Base-by-base conservation (phyloP, 2,329 filamentous ascomycete species). In the Leptodontidium sp. region DNA sequence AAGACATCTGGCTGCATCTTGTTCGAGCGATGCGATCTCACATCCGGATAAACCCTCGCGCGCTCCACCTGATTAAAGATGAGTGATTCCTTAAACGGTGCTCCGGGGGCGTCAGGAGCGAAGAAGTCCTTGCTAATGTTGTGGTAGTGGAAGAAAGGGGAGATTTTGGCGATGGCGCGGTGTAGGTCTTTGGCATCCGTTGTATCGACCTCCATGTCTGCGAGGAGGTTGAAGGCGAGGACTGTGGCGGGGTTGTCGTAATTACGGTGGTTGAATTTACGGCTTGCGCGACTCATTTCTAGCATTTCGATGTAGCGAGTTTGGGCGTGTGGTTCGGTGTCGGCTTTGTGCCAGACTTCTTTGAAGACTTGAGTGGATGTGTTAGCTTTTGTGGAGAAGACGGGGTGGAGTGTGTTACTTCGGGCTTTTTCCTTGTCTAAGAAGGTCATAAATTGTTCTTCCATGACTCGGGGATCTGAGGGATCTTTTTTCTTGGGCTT, bases 21-120 rank as follows among this genome's bases (percentile, higher is more conserved):
- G 35, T 80, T 81, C 66, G 80, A 81, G n/a, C 0, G 81, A 21
- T 21, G 21, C 21, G 21, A 21, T 21, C 21, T 21, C 21, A 21
- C 21, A 21, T 21, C 21, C 21, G 21, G 82, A 7, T 78, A 69
- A 8, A 73, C 69, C 65, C 78, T 78, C 1, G 82, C 78, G 32
- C 83, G 80, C 61, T 80, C 79, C n/a, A 67, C 74, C 47, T 81
- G 81, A 59, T 84, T 77, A 69, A 82, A 75, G 3, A 85, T 75
- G 15, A 77, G 69, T 4, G 80, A 81, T 32, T 80, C 70, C 50
- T 77, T 79, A 80, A 81, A 26, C 21, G 73, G 66, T 6, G 68
- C 61, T 0, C 81, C 81, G 1, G 77, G 50, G 47, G 79, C 70
- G 0, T 21, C 45, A n/a, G 78, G 79, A 14, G 77, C 69, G n/a